Evolutionary conservation across 2,329 filamentous ascomycete genomes (phyloP), one percentile per base, ranked within the genome.

Genomic region (Cercospora sp.): DNA sequence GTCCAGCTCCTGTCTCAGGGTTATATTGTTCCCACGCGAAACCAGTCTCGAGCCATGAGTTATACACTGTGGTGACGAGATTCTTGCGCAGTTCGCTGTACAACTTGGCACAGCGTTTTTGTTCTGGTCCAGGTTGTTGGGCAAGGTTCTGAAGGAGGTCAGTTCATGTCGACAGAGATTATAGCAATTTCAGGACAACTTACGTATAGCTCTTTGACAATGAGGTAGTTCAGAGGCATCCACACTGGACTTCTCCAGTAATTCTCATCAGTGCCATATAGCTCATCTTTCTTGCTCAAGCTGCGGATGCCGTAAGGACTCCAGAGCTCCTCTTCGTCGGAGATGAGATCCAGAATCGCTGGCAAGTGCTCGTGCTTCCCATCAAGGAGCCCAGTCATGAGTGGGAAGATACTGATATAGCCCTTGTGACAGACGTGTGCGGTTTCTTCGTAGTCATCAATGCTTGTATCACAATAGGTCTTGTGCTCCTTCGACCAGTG

Each of bases 11-110:
- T 3, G 92, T 97, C 75, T 97, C 93, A 0, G 94, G 93, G 79
- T 97, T 92, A 80, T 98, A 99, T 82, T 99, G 95, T 81, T 99
- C 95, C 94, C 94, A 99, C 0, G 94, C 95, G 78, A 98, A 98
- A 18, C 94, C 94, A 0, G 95, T 98, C 77, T 92, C 88, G 77
- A 90, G 85, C 94, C 94, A 99, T 78, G 89, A 90, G 67, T 89
- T 87, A 82, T 91, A 97, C 13, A 98, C 91, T 1, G 94, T 98
- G 62, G 93, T 87, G 57, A 98, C 91, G 12, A 99, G 82, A 77
- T 97, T 98, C 79, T 86, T 88, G 65, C 95, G 89, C 59, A 98
- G 86, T 34, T 86, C 83, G 16, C 83, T 88, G 82, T 97, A 98
- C 68, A 97, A 84, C 65, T 88, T 85, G n/a, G 82, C 83, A 8